Evolutionary conservation across 306 rosid species (phyloP).

Genomic region (Pueraria montana): DNA sequence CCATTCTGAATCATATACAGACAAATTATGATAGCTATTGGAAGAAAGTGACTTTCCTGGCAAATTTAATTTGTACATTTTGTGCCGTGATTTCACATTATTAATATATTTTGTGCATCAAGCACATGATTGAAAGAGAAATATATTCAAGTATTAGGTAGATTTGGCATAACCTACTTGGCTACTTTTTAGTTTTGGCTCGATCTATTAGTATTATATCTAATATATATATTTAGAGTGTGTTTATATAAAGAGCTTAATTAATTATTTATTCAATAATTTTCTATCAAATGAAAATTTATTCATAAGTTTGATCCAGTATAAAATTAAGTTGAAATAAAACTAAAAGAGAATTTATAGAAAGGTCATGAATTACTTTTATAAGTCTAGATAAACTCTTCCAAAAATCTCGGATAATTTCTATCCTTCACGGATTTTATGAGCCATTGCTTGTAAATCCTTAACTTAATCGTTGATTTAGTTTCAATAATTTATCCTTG

Average conservation of each 20-base stretch:
- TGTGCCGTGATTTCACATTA: not conserved
- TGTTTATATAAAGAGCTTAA: not conserved
- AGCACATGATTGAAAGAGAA: not conserved
- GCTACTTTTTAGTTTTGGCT: not conserved
- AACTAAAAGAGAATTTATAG: no score
- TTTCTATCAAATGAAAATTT: not conserved
- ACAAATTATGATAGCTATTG: not conserved
- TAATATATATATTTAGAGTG: not conserved
- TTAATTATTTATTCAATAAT: not conserved
- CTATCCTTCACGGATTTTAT: no score
- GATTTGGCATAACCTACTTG: not conserved
- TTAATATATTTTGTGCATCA: not conserved
- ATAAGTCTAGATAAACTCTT: no score
- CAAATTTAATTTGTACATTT: constrained; percentile 2
- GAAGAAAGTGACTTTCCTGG: not conserved
- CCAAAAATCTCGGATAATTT: no score
- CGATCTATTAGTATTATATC: not conserved
- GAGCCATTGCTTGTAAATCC: no score
- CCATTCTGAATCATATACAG: not conserved
- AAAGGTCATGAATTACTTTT: no score
- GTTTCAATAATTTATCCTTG: no score
- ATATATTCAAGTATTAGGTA: not conserved
- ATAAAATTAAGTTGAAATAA: not conserved
- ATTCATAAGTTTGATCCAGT: not conserved
- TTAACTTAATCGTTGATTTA: no score